phyloP scores from a whole-genome alignment of 169 alveolate genomes.

The Plasmodium adleri region DNA sequence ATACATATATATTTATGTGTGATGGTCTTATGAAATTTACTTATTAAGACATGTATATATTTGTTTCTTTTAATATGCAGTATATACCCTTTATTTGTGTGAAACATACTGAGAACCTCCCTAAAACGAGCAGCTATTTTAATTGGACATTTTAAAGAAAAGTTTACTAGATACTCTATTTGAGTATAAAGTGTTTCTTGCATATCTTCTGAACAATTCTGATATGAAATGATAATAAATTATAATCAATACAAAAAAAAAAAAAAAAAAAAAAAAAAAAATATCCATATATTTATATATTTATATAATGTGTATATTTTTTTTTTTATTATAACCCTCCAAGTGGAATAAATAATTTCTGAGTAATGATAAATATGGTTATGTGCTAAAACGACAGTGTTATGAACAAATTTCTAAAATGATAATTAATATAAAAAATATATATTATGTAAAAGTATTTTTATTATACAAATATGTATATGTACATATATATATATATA shows the following conservation, averaged over 20 bases:
- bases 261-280: background rate
- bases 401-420: slow-evolving; percentile 41
- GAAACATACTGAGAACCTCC: slow-evolving; percentile 30
- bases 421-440: background rate
- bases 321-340: slow-evolving; percentile 43
- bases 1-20: background rate
- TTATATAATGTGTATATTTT: background rate
- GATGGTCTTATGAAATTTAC: background rate
- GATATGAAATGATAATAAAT: background rate
- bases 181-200: slow-evolving; percentile 19
- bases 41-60: background rate
- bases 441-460: background rate
- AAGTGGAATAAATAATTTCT: slow-evolving; percentile 41
- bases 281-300: background rate
- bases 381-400: slow-evolving; percentile 23
- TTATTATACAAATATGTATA: too few species aligned
- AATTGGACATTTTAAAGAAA: slow-evolving; percentile 61
- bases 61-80: background rate
- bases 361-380: slow-evolving; percentile 54
- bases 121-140: slow-evolving; percentile 73
- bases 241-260: background rate
- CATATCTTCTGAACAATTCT: slow-evolving; percentile 65
- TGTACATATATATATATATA: too few species aligned
- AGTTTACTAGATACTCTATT: slow-evolving; percentile 52
- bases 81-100: slow-evolving; percentile 69